These are phyloP conservation scores for Cicer cuneatum DNA, from an alignment of 306 rosid species.

Conservation along the genomic window DNA sequence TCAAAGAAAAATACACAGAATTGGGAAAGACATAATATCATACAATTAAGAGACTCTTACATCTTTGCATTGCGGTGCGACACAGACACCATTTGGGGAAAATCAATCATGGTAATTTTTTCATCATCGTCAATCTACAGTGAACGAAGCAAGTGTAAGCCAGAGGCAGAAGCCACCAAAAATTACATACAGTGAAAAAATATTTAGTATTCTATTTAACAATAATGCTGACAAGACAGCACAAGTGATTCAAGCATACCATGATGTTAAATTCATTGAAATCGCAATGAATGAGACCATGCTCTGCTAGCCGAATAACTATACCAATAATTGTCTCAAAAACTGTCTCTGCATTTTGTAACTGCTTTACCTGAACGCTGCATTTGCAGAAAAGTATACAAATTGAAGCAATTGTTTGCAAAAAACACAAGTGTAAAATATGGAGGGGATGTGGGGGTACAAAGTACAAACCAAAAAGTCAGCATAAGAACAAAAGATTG, in stretches of 20 bases:
- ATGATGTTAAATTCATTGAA: constrained; percentile 92
- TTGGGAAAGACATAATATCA: neutral
- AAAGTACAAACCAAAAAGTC: neutral
- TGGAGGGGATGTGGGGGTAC: neutral
- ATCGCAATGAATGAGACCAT: constrained; percentile 96
- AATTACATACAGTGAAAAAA: constrained; percentile 9
- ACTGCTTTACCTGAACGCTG: constrained; percentile 90
- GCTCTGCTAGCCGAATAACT: constrained; percentile 83
- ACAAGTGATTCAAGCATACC: constrained; percentile 56
- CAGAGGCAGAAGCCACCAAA: constrained; percentile 35
- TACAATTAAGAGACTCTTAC: constrained; percentile 57
- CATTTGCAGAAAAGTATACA: constrained; percentile 38
- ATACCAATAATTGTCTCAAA: constrained; percentile 78
- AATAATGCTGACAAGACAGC: constrained; percentile 9
- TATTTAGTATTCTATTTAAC: constrained; percentile 10
- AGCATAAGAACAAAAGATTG: constrained; percentile 2
- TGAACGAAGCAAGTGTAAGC: constrained; percentile 23
- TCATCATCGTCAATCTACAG: constrained; percentile 84
- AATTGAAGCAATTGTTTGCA: constrained; percentile 8
- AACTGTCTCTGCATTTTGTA: constrained; percentile 80
- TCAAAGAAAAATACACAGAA: constrained; percentile 7
- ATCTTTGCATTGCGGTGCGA: constrained; percentile 90
- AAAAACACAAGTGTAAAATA: neutral
- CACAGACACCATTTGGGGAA: constrained; percentile 96
- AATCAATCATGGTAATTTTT: constrained; percentile 86